Base-by-base conservation (phyloP, 768 basidiomycete species). In the Lentinula edodes region DNA sequence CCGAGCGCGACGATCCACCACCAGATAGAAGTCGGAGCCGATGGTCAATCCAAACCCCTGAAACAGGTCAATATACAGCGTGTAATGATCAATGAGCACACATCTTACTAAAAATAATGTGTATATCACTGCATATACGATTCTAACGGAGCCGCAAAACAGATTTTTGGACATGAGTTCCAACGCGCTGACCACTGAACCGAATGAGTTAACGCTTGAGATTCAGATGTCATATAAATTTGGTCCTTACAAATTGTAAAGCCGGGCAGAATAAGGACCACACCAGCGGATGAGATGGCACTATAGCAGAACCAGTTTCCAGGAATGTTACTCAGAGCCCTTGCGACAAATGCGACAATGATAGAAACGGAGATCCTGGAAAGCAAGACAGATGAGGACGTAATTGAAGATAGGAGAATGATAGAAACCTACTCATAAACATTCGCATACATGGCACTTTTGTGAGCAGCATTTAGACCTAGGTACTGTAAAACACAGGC, bases 371-470 rank as follows among this genome's bases (percentile, higher is more conserved):
- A 89, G 68, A 95, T 92, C 71, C 93, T 95, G 45, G 15, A 45
- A 4, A 12, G 15, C 38, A 5, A 12, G 52, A 32, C 1, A 48
- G 36, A 20, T 59, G 9, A 61, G 42, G 55, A 43, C 28, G 51
- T 36, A 38, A 46, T 28, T 32, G 35, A 57, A 34, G 45, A 23
- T 10, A 23, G 2, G 6, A 55, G 53, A 28, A 28, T 28, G 28
- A 28, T 55, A 42, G 41, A 41, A 50, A 36, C 5, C 23, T 71
- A 95, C 94, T 96, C 94, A 68, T 95, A 96, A 61, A 95, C 92
- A 68, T 93, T 95, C n/a, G 93, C 92, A 73, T 94, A 95, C 75
- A 92, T 89, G 1, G 90, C 82, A 66, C 89, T 94, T 74, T 90
- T 93, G 65, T 87, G 83, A 3, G 93, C 93, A 8, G 90, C 86